Percentiles rank a stretch among this genome's conserved stretches.
Conservation (phyloP, 2,329 filamentous ascomycete genomes). For the Penicillium palitans region DNA sequence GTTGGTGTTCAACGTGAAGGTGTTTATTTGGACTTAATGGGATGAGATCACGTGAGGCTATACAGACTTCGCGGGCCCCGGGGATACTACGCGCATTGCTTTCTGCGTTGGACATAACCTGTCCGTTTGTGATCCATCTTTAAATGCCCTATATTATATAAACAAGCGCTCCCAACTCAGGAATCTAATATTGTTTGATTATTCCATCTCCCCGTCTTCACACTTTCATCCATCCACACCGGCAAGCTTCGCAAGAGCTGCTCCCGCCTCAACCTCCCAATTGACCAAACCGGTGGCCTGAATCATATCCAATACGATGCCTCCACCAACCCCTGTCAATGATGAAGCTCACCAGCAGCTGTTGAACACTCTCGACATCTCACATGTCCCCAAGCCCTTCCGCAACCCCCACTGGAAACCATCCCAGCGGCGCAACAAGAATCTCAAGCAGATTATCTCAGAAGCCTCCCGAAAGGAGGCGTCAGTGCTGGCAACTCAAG, state of each 20-base stretch:
- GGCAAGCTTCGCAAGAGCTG: background rate
- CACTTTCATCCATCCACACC: background rate
- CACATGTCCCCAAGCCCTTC: conserved; percentile 82
- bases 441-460: conserved; percentile 92
- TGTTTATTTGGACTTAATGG: conserved; percentile 10
- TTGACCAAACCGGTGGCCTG: background rate
- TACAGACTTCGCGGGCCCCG: conserved; percentile 6
- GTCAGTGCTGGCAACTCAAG: conserved; percentile 79
- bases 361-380: conserved; percentile 88
- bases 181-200: background rate
- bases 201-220: background rate
- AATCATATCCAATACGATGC: conserved; percentile 46
- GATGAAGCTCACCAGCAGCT: conserved; percentile 83
- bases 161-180: background rate
- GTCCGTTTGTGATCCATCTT: background rate
- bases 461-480: conserved; percentile 87
- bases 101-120: background rate
- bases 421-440: conserved; percentile 95
- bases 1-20: conserved; percentile 14
- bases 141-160: background rate
- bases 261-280: conserved; percentile 17
- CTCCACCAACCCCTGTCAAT: conserved; percentile 66
- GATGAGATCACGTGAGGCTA: conserved; percentile 9
- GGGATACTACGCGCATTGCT: background rate
- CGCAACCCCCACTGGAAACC: conserved; percentile 89